Conservation (phyloP, 1,284 basidiomycete species). For the Grifola frondosa region DNA sequence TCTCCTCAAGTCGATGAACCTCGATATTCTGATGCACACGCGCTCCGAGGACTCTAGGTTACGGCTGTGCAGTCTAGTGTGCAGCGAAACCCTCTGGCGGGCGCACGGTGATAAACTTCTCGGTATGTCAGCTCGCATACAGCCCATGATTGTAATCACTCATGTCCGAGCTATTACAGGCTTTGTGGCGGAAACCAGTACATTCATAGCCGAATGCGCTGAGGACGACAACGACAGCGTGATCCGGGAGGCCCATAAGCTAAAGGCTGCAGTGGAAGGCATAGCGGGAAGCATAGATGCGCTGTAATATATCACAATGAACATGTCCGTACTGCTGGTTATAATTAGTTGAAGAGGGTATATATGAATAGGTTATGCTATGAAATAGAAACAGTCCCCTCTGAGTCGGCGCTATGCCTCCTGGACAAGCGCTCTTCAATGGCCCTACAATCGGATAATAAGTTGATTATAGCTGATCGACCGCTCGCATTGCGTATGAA, state of each 20-base stretch:
- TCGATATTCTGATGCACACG: conserved; percentile 83
- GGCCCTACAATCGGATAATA: conserved; percentile 64
- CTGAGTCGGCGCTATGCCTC: conserved; percentile 36
- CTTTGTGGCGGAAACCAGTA: conserved; percentile 73
- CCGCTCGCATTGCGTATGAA: conserved; percentile 71
- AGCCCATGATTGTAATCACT: background rate
- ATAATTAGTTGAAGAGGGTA: conserved; percentile 21
- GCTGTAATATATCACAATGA: conserved; percentile 4
- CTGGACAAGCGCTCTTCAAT: conserved; percentile 58
- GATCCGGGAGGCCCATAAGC: conserved; percentile 59
- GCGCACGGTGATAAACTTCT: conserved; percentile 71
- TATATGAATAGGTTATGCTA: conserved; percentile 25
- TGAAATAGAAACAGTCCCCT: conserved; percentile 34
- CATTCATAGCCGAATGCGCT: conserved; percentile 80
- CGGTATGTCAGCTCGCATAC: conserved; percentile 45
- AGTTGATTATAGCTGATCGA: conserved; percentile 59
- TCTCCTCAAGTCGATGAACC: conserved; percentile 79
- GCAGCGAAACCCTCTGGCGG: conserved; percentile 77
- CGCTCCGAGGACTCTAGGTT: conserved; percentile 73
- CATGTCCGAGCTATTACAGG: conserved; percentile 37
- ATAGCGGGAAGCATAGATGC: conserved; percentile 62
- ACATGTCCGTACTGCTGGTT: too few relatives aligned
- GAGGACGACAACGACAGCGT: conserved; percentile 83
- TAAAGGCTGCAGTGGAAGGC: conserved; percentile 68
- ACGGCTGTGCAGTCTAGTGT: conserved; percentile 70